These are phyloP conservation scores for Plasmodium vivax DNA, from an alignment of 169 alveolate species.

Conservation along the genomic window DNA sequence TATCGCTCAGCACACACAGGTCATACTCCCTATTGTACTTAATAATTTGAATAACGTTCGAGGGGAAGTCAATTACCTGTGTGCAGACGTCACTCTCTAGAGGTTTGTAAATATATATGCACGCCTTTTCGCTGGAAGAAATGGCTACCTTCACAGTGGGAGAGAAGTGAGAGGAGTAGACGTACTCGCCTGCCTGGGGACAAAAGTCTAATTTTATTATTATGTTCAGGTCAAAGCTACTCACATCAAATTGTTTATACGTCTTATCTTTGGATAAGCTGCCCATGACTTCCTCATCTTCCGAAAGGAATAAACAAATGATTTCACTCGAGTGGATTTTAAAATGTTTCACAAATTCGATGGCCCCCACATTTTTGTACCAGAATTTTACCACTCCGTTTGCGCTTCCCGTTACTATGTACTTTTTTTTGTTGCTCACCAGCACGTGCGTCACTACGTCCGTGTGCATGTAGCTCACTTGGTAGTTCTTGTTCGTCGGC, in stretches of 20 bases:
- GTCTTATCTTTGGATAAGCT: slow-evolving; percentile 87
- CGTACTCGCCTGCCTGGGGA: slow-evolving; percentile 51
- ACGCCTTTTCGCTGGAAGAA: slow-evolving; percentile 43
- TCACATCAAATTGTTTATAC: slow-evolving; percentile 85
- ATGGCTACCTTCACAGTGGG: slow-evolving; percentile 47
- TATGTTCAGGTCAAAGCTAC: slow-evolving; percentile 84
- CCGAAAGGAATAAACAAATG: slow-evolving; percentile 81
- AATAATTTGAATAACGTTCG: slow-evolving; percentile 78
- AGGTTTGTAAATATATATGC: slow-evolving; percentile 46
- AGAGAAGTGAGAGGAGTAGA: slow-evolving; percentile 25
- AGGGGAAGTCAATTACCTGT: slow-evolving; percentile 24
- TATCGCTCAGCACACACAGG: slow-evolving; percentile 84
- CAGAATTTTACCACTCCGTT: slow-evolving; percentile 98
- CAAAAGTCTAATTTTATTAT: slow-evolving; percentile 73
- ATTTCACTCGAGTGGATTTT: slow-evolving; percentile 93
- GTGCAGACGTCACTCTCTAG: slow-evolving; percentile 53
- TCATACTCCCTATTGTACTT: slow-evolving; percentile 77
- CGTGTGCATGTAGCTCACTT: slow-evolving; percentile 92
- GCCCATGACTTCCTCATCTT: slow-evolving; percentile 86
- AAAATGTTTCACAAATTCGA: slow-evolving; percentile 97
- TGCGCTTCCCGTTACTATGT: slow-evolving; percentile 94
- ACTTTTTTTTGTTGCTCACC: slow-evolving; percentile 89
- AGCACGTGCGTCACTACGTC: slow-evolving; percentile 88
- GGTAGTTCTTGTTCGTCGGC: slow-evolving; percentile 89
- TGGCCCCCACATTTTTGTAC: slow-evolving; percentile 93